A percentile compares a stretch with the other conserved stretches of the same genome.
These are phyloP conservation scores for Rhizopogon vulgaris DNA, from an alignment of 768 basidiomycete genomes.

Conservation along the genomic window DNA sequence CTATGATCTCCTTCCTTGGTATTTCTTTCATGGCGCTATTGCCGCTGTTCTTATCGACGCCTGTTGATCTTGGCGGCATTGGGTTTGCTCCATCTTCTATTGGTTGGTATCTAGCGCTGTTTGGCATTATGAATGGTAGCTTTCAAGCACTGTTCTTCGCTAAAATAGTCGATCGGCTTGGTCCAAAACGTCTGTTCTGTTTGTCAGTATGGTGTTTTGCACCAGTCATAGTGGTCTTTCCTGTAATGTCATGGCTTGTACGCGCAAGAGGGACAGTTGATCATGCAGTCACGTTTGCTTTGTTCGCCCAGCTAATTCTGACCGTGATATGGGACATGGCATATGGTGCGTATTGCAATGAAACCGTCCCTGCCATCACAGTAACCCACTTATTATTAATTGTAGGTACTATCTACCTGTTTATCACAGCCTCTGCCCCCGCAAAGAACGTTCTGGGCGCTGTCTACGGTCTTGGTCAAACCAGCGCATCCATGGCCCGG, in stretches of 20 bases:
- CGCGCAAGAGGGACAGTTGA: slow-evolving; percentile 24
- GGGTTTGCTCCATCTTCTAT: slow-evolving; percentile 35
- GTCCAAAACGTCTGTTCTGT: slow-evolving; percentile 36
- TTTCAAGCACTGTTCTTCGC: slow-evolving; percentile 37
- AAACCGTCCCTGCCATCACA: slow-evolving; percentile 30
- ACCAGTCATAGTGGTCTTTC: slow-evolving; percentile 37
- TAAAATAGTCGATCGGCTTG: slow-evolving; percentile 32
- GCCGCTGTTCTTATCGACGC: slow-evolving; percentile 41
- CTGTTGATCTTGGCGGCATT: slow-evolving; percentile 36
- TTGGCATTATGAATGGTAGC: slow-evolving; percentile 31
- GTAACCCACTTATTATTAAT: slow-evolving; percentile 1
- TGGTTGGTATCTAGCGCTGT: slow-evolving; percentile 30
- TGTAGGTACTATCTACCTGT: slow-evolving; percentile 51
- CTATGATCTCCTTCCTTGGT: slow-evolving; percentile 35
- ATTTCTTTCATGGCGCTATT: slow-evolving; percentile 32
- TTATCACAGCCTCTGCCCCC: slow-evolving; percentile 46
- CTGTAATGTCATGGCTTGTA: slow-evolving; percentile 37
- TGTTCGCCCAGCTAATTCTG: slow-evolving; percentile 22
- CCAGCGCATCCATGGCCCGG: slow-evolving; percentile 36
- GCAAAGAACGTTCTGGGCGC: slow-evolving; percentile 48
- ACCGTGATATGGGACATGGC: slow-evolving; percentile 34
- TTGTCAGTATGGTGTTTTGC: slow-evolving; percentile 31
- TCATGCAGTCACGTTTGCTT: slow-evolving; percentile 30
- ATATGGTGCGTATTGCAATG: slow-evolving; percentile 30
- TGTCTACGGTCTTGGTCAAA: slow-evolving; percentile 52